A percentile compares a stretch with the other conserved stretches of the same genome.
Evolutionary conservation across 345 rosid species (phyloP).

Genomic region (Boechera retrofracta): DNA sequence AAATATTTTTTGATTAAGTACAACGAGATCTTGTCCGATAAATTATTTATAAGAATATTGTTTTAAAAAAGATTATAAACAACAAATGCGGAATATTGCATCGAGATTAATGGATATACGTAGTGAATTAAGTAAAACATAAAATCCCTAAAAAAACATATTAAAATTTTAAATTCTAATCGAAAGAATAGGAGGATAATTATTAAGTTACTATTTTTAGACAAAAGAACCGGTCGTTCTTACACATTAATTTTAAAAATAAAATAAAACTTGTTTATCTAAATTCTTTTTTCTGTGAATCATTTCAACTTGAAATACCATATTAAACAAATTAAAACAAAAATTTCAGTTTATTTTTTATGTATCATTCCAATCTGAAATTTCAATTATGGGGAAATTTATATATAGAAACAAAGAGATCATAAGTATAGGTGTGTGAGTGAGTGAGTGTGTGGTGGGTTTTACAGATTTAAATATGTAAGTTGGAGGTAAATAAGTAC

Average conservation of each 20-base stretch:
- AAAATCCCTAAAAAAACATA: not conserved
- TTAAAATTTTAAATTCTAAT: slow-evolving; percentile 7
- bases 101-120: not conserved
- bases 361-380: no score
- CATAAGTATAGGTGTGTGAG: slow-evolving; percentile 19
- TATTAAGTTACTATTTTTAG: no score
- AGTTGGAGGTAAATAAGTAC: slow-evolving; percentile 40
- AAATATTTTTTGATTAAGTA: slow-evolving; percentile 39
- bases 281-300: not conserved
- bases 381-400: not conserved
- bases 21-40: slow-evolving; percentile 38
- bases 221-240: slow-evolving; percentile 25
- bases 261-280: no score
- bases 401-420: slow-evolving; percentile 15
- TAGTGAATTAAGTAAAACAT: not conserved
- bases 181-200: no score
- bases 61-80: not conserved
- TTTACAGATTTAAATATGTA: slow-evolving; percentile 44
- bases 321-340: no score
- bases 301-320: no score
- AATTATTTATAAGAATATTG: not conserved
- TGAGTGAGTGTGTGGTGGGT: slow-evolving; percentile 44
- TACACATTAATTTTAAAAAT: not conserved
- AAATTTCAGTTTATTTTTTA: no score
- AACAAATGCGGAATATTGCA: slow-evolving; percentile 12